Evolutionary conservation across 2,329 filamentous ascomycete genomes (phyloP).

Genomic region (Pseudogymnoascus sp.): DNA sequence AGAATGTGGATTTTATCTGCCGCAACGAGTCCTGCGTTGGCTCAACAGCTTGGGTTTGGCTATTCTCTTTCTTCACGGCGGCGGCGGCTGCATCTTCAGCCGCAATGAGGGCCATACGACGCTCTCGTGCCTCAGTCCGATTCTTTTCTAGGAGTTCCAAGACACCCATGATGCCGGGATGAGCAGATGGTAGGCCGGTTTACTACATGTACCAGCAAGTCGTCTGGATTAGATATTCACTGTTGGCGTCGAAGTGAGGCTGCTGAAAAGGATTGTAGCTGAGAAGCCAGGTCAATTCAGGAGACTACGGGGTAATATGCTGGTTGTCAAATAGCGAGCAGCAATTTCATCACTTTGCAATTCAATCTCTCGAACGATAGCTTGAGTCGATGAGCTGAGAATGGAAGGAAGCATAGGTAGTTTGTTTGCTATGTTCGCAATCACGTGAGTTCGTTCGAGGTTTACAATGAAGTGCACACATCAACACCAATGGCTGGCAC

Average conservation of each 20-base stretch:
- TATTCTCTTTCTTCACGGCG: background rate
- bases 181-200: background rate
- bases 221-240: background rate
- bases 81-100: background rate
- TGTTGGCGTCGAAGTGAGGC: conserved; percentile 3
- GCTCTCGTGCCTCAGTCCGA: background rate
- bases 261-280: background rate
- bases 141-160: background rate
- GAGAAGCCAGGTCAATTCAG: background rate
- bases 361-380: background rate
- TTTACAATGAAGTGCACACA: background rate
- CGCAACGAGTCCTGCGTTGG: background rate
- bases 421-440: background rate
- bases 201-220: background rate
- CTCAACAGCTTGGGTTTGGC: background rate
- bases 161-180: background rate
- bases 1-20: background rate
- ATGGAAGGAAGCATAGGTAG: background rate
- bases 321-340: background rate
- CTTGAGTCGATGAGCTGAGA: background rate
- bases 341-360: background rate
- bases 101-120: background rate
- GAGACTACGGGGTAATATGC: background rate
- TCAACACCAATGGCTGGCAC: background rate
- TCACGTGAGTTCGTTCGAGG: background rate